phyloP scores from a whole-genome alignment of 441 rosid genomes.

The Pelargonium exstipulatum region DNA sequence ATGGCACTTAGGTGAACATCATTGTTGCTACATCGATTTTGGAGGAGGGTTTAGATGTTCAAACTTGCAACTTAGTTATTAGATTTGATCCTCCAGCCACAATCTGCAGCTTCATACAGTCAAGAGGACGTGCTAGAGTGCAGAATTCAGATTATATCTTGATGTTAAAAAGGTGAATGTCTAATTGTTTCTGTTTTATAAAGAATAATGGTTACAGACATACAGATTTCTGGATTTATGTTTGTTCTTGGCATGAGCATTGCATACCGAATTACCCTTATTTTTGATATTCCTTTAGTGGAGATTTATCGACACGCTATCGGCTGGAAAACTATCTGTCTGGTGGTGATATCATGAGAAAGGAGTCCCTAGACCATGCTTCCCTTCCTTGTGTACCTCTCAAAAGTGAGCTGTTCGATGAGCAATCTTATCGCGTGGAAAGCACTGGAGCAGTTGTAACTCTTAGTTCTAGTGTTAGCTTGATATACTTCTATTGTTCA shows the following conservation, averaged over 20 bases:
- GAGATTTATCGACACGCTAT: slow-evolving; percentile 40
- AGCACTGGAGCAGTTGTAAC: slow-evolving; percentile 59
- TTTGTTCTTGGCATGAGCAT: background rate
- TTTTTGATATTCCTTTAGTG: slow-evolving; percentile 33
- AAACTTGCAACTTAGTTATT: slow-evolving; percentile 77
- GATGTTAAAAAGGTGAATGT: slow-evolving; percentile 57
- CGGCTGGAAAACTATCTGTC: slow-evolving; percentile 52
- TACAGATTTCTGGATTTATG: background rate
- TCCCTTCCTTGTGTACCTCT: slow-evolving; percentile 54
- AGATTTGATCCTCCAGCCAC: slow-evolving; percentile 77
- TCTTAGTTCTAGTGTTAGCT: slow-evolving; percentile 53
- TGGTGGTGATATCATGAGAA: slow-evolving; percentile 73
- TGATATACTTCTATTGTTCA: slow-evolving; percentile 78
- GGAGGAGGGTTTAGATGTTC: slow-evolving; percentile 94
- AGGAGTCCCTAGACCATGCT: slow-evolving; percentile 56
- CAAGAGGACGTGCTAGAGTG: slow-evolving; percentile 95
- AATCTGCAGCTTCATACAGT: slow-evolving; percentile 86
- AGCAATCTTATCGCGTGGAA: slow-evolving; percentile 44
- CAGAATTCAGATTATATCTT: slow-evolving; percentile 70
- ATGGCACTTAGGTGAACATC: slow-evolving; percentile 59
- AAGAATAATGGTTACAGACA: background rate
- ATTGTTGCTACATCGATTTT: slow-evolving; percentile 85
- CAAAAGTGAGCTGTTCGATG: slow-evolving; percentile 26
- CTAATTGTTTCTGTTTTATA: slow-evolving; percentile 4
- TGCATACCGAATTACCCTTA: background rate